Evolutionary conservation across 176 grass and related monocot genomes (phyloP).

Genomic region (Pharus latifolius): DNA sequence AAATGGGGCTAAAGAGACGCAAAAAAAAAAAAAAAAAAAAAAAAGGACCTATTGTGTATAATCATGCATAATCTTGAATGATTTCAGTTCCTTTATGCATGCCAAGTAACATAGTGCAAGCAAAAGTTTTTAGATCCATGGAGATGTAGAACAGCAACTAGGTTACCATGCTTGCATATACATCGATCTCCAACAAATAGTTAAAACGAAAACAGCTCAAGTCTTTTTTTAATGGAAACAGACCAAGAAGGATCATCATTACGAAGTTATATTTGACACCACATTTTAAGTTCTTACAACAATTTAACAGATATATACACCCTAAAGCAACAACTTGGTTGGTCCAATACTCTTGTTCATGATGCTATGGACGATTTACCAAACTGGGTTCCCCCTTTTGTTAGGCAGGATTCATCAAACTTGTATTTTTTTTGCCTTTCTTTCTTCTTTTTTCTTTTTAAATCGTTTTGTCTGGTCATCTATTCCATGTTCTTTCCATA

Average conservation of each 20-base stretch:
- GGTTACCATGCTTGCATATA: not conserved
- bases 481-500: not conserved
- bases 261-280: not conserved
- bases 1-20: too few species aligned
- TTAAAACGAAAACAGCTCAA: too few species aligned
- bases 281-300: too few species aligned
- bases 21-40: too few species aligned
- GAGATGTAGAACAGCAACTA: not conserved
- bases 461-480: not conserved
- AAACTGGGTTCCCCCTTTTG: not conserved
- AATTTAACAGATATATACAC: not conserved
- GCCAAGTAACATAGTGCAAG: too few species aligned
- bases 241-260: not conserved
- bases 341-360: constrained; percentile 6
- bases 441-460: not conserved
- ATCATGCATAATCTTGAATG: too few species aligned
- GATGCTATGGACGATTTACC: not conserved
- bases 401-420: not conserved
- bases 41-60: too few species aligned
- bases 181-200: too few species aligned
- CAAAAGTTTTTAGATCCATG: too few species aligned
- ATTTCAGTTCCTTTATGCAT: too few species aligned
- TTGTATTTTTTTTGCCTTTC: not conserved
- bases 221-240: too few species aligned
- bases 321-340: not conserved